phyloP scores from a whole-genome alignment of 495 filamentous ascomycete species.

The Cercophora samala region DNA sequence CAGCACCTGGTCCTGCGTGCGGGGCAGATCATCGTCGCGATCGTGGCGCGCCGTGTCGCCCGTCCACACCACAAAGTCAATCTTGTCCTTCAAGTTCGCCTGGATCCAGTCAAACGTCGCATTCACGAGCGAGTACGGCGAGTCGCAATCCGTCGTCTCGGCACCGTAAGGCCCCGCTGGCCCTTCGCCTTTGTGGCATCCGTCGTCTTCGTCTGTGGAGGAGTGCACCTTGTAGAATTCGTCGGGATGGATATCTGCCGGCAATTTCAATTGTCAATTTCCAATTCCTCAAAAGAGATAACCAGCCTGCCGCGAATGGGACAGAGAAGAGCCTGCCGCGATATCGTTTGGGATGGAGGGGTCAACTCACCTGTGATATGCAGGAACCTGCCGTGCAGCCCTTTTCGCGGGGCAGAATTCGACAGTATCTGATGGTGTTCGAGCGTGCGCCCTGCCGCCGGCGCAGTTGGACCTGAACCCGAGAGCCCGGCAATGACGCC shows the following conservation, averaged over 20 bases:
- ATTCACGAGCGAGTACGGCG: conserved; percentile 74
- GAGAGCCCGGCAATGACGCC: conserved; percentile 33
- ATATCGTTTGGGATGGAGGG: conserved; percentile 16
- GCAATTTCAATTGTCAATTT: conserved; percentile 8
- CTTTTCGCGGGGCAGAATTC: conserved; percentile 38
- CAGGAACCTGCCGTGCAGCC: conserved; percentile 76
- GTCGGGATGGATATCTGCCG: conserved; percentile 84
- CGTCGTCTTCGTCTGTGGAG: conserved; percentile 60
- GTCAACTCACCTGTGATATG: conserved; percentile 79
- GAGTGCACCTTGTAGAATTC: conserved; percentile 74
- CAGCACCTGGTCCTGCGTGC: conserved; percentile 68
- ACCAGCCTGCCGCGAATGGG: neutral
- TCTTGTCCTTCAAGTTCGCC: conserved; percentile 71
- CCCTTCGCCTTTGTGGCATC: conserved; percentile 78
- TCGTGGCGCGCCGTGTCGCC: conserved; percentile 95
- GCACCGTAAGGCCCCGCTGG: conserved; percentile 77
- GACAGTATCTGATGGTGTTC: neutral
- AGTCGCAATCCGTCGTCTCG: conserved; percentile 84
- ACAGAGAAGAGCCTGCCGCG: conserved; percentile 9
- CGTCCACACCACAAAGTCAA: conserved; percentile 98
- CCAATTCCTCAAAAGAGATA: neutral
- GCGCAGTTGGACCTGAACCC: conserved; percentile 11
- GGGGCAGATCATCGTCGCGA: conserved; percentile 80
- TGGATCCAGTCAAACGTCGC: conserved; percentile 90
- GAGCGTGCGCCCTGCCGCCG: conserved; percentile 12